Base-by-base conservation (phyloP, 805 yeast genomes). In the Ogataea minuta region DNA sequence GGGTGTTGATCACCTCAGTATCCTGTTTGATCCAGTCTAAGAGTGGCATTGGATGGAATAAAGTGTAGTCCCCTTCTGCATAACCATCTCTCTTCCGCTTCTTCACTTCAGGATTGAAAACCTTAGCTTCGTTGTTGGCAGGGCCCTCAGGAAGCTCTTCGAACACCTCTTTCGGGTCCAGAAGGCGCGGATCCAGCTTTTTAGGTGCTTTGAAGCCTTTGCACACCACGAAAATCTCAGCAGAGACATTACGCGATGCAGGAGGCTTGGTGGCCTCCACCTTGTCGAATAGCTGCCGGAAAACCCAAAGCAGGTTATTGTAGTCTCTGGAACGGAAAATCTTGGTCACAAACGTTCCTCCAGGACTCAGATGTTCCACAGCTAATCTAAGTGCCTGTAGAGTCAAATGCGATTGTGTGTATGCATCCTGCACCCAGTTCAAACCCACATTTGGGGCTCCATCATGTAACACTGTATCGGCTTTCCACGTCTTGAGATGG, bases 371-470 rank as follows among this genome's bases (percentile, higher is more conserved):
- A 64, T 93, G 89, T 65, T 93, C 99, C 10, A 83, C 96, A 1
- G 99, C 99, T 44, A 93, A 72, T 62, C 83, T 88, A 56, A 93
- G 72, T 23, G 98, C 95, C 68, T 90, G 96, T 51, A 93, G 70
- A 21, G 96, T 95, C 53, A 93, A 78, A 59, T 91, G 98, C 19
- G 96, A 88, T 68, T 93, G 99, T 2, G 98, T 88, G 67, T 87
- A 93, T 1, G 99, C 99, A 78, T 93, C 99, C 65, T 93, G 99
- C 14, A 86, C 93, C 99, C 99, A 93, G n/a, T 96, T 95, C 58
- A 93, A 74, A 82, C 99, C 99, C 54, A 93, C 98, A 59, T 93
- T 93, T 21, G 99, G 99, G 20, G 99, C 99, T 81, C 99, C 99
- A 74, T 93, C 99, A 66, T 93, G 99, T 59, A 93, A 69, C 13